Conservation (phyloP, 2,329 filamentous ascomycete genomes). For the Lasiodiplodia theobromae region DNA sequence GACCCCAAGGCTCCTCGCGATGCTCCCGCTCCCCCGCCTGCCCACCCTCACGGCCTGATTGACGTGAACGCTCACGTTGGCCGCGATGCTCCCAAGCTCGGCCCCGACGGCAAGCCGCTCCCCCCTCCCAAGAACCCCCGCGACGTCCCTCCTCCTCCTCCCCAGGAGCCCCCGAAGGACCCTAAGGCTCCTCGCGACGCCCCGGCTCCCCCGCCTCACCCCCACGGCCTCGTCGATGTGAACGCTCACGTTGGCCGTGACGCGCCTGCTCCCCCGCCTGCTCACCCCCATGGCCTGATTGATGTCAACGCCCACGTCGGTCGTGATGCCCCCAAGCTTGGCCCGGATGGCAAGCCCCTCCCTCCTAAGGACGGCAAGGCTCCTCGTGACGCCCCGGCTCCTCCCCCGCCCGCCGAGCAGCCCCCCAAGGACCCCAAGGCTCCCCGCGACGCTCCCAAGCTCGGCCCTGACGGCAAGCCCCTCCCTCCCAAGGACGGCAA, state of each 20-base stretch:
- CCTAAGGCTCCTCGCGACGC: conserved; percentile 2
- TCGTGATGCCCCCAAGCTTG: neutral
- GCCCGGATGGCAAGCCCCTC: neutral
- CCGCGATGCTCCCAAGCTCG: neutral
- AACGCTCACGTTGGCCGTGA: conserved; percentile 9
- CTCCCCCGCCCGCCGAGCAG: too few relatives aligned
- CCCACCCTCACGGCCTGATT: neutral
- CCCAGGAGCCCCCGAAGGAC: neutral
- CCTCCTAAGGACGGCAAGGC: neutral
- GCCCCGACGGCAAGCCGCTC: neutral
- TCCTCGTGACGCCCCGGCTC: neutral
- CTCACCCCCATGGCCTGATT: neutral
- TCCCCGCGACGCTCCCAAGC: neutral
- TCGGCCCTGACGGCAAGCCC: neutral
- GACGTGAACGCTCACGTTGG: neutral
- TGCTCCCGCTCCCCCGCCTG: too few relatives aligned
- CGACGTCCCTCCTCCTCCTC: neutral
- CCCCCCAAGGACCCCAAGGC: neutral
- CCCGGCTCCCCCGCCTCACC: conserved; percentile 5
- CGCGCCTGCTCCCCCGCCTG: neutral
- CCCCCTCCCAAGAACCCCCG: neutral
- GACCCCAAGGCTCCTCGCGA: too few relatives aligned
- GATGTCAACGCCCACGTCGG: neutral
- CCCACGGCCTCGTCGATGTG: conserved; percentile 2
- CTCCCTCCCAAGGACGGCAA: neutral